Evolutionary conservation across 768 basidiomycete genomes (phyloP).

Genomic region (Termitomyces sp.): DNA sequence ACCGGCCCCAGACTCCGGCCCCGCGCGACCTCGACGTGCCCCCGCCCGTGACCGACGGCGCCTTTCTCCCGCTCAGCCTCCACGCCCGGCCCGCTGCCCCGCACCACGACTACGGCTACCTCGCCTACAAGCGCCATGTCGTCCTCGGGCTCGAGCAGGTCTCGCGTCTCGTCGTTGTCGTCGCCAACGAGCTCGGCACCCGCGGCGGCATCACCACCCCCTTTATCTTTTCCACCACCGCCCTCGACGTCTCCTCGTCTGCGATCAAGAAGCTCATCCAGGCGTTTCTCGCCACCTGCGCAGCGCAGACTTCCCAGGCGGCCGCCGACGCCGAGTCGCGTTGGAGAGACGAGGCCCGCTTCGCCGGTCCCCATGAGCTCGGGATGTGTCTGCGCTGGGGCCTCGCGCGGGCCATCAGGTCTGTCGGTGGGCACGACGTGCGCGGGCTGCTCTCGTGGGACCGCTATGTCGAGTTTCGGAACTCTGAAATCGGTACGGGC

Average conservation of each 20-base stretch:
- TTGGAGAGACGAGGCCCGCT: constrained; percentile 77
- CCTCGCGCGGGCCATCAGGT: constrained; percentile 70
- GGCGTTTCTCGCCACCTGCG: constrained; percentile 68
- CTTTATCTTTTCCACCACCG: constrained; percentile 85
- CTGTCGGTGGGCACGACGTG: constrained; percentile 64
- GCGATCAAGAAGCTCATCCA: constrained; percentile 72
- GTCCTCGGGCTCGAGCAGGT: constrained; percentile 73
- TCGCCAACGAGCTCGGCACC: constrained; percentile 63
- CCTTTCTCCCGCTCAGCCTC: constrained; percentile 47
- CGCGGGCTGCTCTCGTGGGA: constrained; percentile 86
- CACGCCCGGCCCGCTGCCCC: constrained; percentile 36
- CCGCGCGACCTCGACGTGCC: constrained; percentile 16
- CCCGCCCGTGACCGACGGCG: constrained; percentile 40
- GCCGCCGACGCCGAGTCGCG: constrained; percentile 40
- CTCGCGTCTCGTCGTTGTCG: constrained; percentile 61
- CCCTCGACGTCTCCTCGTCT: constrained; percentile 77
- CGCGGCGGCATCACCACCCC: constrained; percentile 83
- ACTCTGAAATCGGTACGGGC: constrained; percentile 70
- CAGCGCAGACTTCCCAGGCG: constrained; percentile 21
- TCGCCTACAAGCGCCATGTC: constrained; percentile 68
- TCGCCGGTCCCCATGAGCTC: constrained; percentile 83
- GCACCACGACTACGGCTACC: constrained; percentile 58
- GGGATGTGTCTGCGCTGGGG: constrained; percentile 94
- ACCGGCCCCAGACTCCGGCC: background rate
- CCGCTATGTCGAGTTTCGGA: constrained; percentile 74